Conservation (phyloP, 129 eudicot species). For the Flaveria ramosissima region DNA sequence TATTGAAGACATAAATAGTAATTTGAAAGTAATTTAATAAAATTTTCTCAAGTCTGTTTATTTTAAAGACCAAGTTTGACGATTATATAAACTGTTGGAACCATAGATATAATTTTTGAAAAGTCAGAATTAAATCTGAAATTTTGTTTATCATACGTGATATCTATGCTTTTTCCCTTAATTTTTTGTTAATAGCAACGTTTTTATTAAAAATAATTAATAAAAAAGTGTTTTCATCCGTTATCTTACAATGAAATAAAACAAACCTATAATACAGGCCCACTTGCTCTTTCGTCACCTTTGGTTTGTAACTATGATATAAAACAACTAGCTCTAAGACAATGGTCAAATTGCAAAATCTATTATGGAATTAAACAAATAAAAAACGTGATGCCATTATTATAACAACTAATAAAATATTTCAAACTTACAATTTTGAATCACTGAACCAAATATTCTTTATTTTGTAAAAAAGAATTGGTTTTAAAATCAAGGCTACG, state of each 20-base stretch:
- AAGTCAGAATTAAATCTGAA: too few relatives aligned
- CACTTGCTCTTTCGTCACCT: constrained; percentile 4
- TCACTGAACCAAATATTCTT: background rate
- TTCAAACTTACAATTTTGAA: background rate
- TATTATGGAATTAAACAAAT: constrained; percentile 1
- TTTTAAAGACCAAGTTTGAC: too few relatives aligned
- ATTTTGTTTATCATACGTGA: too few relatives aligned
- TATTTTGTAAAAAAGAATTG: background rate
- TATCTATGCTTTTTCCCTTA: too few relatives aligned
- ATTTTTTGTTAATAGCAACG: too few relatives aligned
- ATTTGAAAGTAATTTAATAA: too few relatives aligned
- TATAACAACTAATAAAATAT: background rate
- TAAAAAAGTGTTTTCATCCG: background rate
- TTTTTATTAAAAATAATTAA: too few relatives aligned
- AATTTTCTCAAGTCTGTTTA: too few relatives aligned
- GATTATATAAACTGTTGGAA: too few relatives aligned
- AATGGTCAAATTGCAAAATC: constrained; percentile 15
- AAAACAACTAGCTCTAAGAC: constrained; percentile 24
- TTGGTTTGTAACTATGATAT: background rate
- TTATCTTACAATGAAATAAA: background rate
- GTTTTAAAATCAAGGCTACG: too few relatives aligned
- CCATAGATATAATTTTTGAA: too few relatives aligned
- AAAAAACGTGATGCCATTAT: background rate
- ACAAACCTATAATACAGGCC: background rate
- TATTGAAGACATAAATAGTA: too few relatives aligned